Conservation (phyloP, 208 protist genomes). For the Crithidia expoeki region DNA sequence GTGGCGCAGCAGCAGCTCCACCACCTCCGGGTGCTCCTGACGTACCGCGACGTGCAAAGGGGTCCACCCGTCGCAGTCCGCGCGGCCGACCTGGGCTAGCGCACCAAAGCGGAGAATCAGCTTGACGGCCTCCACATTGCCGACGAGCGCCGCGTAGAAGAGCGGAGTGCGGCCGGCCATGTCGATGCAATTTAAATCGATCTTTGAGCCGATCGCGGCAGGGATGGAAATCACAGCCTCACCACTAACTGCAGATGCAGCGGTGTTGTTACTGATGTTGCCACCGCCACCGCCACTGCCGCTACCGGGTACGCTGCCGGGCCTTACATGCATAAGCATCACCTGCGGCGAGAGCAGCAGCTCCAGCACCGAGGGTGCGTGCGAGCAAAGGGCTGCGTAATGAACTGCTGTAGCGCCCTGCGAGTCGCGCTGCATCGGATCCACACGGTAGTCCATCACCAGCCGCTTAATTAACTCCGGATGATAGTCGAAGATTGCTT, state of each 20-base stretch:
- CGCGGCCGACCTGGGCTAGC: conserved; percentile 37
- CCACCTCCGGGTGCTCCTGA: conserved; percentile 40
- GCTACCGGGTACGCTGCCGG: background rate
- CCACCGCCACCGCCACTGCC: background rate
- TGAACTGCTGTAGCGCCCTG: conserved; percentile 81
- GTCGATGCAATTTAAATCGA: conserved; percentile 83
- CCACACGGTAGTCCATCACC: conserved; percentile 65
- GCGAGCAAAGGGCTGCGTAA: conserved; percentile 57
- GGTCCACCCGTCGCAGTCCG: conserved; percentile 63
- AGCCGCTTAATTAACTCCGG: conserved; percentile 83
- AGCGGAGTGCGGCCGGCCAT: conserved; percentile 78
- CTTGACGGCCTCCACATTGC: conserved; percentile 64
- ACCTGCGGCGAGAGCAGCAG: conserved; percentile 49
- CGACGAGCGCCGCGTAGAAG: conserved; percentile 76
- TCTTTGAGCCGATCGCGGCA: conserved; percentile 7
- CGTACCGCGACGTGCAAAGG: conserved; percentile 79
- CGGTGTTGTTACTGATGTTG: background rate
- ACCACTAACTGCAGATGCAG: background rate
- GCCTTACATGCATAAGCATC: conserved; percentile 10
- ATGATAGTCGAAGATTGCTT: conserved; percentile 79
- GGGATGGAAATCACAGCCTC: conserved; percentile 5
- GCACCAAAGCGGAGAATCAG: conserved; percentile 36
- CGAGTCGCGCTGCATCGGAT: conserved; percentile 76
- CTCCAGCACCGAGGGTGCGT: conserved; percentile 55
- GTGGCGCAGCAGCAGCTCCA: conserved; percentile 67